Evolutionary conservation across 208 protist genomes (phyloP).

Genomic region (Leishmania arabica): DNA sequence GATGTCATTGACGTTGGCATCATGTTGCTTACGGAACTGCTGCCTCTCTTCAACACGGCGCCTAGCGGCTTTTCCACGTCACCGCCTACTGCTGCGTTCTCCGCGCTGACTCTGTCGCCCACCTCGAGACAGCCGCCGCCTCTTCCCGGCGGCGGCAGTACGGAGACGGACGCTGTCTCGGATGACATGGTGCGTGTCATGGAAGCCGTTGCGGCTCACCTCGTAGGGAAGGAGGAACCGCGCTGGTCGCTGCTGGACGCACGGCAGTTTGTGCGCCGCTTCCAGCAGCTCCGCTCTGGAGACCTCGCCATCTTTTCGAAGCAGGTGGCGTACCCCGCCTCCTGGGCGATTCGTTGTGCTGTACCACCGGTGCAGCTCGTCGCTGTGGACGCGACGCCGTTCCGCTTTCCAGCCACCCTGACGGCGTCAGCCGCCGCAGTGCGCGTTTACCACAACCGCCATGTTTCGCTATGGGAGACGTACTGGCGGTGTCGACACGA

Average conservation of each 20-base stretch:
- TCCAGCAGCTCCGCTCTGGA: slow-evolving; percentile 39
- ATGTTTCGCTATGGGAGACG: slow-evolving; percentile 60
- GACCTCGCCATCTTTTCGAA: slow-evolving; percentile 52
- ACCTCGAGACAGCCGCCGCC: slow-evolving; percentile 8
- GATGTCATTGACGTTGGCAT: slow-evolving; percentile 40
- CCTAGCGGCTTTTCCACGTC: not conserved
- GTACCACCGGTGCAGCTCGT: slow-evolving; percentile 39
- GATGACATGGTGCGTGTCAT: slow-evolving; percentile 47
- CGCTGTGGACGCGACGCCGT: slow-evolving; percentile 28
- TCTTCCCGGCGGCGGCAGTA: no score
- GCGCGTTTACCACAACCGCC: slow-evolving; percentile 51
- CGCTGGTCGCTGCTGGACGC: slow-evolving; percentile 61
- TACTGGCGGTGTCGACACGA: slow-evolving; percentile 59
- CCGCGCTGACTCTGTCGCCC: slow-evolving; percentile 11
- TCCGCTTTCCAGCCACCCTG: slow-evolving; percentile 17
- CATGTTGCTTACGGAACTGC: slow-evolving; percentile 35
- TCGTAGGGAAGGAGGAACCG: slow-evolving; percentile 63
- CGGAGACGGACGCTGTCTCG: not conserved
- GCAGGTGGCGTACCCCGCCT: slow-evolving; percentile 42
- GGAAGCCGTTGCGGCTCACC: slow-evolving; percentile 56
- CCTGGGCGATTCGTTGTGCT: slow-evolving; percentile 43
- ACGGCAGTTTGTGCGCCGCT: slow-evolving; percentile 59
- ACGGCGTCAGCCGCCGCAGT: slow-evolving; percentile 1
- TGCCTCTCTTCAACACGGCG: slow-evolving; percentile 10
- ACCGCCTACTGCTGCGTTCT: not conserved